phyloP scores from a whole-genome alignment of 805 yeast genomes.

The Metschnikowia santaceciliae region DNA sequence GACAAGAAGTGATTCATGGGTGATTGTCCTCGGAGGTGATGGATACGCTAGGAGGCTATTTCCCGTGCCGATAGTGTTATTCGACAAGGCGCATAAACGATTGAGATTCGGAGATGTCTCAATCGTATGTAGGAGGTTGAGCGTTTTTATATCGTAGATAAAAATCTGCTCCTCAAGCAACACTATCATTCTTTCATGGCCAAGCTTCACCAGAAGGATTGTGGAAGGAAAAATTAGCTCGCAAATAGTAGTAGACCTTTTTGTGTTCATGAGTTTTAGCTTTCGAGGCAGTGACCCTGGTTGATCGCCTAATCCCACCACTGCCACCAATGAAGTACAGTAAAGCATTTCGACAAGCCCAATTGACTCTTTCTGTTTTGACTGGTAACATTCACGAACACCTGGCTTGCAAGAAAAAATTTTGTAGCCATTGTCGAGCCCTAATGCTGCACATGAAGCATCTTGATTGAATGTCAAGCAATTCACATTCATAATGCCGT shows the following conservation, averaged over 20 bases:
- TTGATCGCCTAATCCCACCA: conserved; percentile 74
- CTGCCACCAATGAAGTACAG: conserved; percentile 78
- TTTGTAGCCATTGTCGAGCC: conserved; percentile 59
- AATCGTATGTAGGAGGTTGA: conserved; percentile 41
- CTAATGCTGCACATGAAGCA: conserved; percentile 73
- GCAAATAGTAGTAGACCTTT: conserved; percentile 48
- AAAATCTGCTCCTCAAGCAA: conserved; percentile 42
- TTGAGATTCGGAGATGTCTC: conserved; percentile 41
- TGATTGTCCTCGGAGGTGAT: conserved; percentile 61
- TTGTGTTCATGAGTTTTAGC: conserved; percentile 78
- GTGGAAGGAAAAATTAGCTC: conserved; percentile 42
- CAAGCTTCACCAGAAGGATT: conserved; percentile 36
- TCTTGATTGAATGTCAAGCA: conserved; percentile 78
- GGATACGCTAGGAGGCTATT: conserved; percentile 66
- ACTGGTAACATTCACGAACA: conserved; percentile 50
- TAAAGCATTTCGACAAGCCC: conserved; percentile 87
- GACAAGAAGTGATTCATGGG: conserved; percentile 40
- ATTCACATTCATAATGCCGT: conserved; percentile 24
- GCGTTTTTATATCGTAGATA: conserved; percentile 38
- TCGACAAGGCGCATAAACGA: conserved; percentile 61
- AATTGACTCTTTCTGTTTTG: conserved; percentile 46
- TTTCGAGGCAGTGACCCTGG: conserved; percentile 75
- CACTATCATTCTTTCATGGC: conserved; percentile 31
- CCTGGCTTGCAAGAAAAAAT: conserved; percentile 82
- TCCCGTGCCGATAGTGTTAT: conserved; percentile 29